Evolutionary conservation across 257 asterid species (phyloP), one percentile per base, ranked within the genome.

Genomic region (Mitragyna speciosa): DNA sequence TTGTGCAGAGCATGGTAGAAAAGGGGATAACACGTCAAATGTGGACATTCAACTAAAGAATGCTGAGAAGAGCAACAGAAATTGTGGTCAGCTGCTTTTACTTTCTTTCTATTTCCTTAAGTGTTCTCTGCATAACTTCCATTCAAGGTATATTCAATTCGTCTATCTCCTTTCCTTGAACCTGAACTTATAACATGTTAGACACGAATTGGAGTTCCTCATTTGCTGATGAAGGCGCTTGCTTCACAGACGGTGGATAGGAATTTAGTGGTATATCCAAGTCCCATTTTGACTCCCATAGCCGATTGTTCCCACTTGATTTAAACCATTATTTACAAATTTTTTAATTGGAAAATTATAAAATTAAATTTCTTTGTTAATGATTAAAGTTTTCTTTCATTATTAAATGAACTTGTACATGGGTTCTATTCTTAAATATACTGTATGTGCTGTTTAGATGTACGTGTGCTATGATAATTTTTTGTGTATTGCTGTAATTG

Each of bases 201-300:
- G 75, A 67, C 68, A 64, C 16, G 26, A 47, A 64, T 12, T 54
- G 39, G 64, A 74, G 64, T 80, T 24, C 64, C 54, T 41, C 72
- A 48, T 12, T 20, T 22, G 39, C n/a, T 36, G 12, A 80, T 74
- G 45, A 74, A 80, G 63, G 65, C 3, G 58, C 77, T 39, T 22
- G 1, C 70, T 58, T 58, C 48, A 28, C 19, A 9, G 70, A n/a
- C 51, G 0, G 49, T 71, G 20, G 39, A 41, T 67, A 41, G 66
- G 70, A 31, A 65, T 22, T 33, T 48, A 51, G 47, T 64, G 75
- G 59, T 80, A 56, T 2, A 28, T 39, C 17, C 59, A 66, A 31
- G n/a, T 33, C 12, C n/a, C 72, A 66, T 64, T 64, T 64, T 41
- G 12, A 33, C 11, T 16, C 12, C 19, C 70, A 16, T 12, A 2